A percentile compares a stretch with the other conserved stretches of the same genome.
Conservation (phyloP, 139 green algal species). For the Chlorella ohadii region DNA sequence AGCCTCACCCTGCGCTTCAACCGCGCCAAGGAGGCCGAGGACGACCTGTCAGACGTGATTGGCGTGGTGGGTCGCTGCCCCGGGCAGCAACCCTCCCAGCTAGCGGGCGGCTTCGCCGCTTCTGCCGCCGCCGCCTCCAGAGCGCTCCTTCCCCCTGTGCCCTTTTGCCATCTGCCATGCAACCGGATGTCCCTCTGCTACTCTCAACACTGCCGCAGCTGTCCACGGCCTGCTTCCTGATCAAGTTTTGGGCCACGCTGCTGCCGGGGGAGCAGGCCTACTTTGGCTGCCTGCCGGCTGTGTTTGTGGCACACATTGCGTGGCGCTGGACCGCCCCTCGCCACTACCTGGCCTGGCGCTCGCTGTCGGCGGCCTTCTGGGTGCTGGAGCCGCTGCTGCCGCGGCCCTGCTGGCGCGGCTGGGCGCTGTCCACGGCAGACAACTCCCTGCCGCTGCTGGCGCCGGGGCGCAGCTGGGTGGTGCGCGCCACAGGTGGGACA, state of each 20-base stretch:
- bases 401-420: neutral
- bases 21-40: too few species aligned
- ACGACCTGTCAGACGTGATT: too few species aligned
- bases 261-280: neutral
- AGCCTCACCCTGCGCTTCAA: too few species aligned
- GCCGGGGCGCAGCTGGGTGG: neutral
- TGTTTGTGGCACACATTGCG: neutral
- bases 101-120: too few species aligned
- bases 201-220: neutral
- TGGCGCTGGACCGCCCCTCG: neutral
- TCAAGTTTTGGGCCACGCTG: neutral
- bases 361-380: neutral
- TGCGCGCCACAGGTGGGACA: neutral
- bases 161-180: neutral
- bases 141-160: too few species aligned
- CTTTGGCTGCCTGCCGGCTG: neutral
- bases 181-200: too few species aligned
- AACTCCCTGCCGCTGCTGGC: neutral
- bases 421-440: neutral
- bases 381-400: neutral
- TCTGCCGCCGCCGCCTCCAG: too few species aligned
- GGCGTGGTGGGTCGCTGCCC: too few species aligned
- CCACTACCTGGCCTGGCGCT: neutral
- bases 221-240: neutral
- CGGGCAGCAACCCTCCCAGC: too few species aligned